Conservation (phyloP, 495 filamentous ascomycete genomes). For the Penicillium parvum region DNA sequence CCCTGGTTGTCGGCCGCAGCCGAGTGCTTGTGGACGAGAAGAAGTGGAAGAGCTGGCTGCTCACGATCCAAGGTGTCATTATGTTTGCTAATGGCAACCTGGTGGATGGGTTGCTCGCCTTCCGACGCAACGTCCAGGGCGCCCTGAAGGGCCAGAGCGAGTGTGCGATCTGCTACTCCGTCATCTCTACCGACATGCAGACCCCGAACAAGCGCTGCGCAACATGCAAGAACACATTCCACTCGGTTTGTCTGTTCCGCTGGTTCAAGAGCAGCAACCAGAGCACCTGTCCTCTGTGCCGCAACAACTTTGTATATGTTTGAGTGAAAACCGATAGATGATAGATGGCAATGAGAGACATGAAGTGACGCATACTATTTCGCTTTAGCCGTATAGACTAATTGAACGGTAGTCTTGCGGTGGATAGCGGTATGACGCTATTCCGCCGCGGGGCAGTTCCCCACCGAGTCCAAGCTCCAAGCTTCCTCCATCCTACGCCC, state of each 20-base stretch:
- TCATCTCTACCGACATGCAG: conserved; percentile 80
- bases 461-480: conserved; percentile 18
- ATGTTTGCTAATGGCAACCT: conserved; percentile 83
- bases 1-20: conserved; percentile 70
- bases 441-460: conserved; percentile 6
- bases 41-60: conserved; percentile 84
- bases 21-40: conserved; percentile 82
- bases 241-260: conserved; percentile 81
- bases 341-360: conserved; percentile 8
- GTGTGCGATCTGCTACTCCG: conserved; percentile 95
- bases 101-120: conserved; percentile 77
- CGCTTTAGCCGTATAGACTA: too few species aligned
- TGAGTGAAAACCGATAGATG: conserved; percentile 22
- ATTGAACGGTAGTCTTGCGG: background rate
- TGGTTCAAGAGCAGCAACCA: conserved; percentile 94
- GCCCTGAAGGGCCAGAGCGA: conserved; percentile 90
- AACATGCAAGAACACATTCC: conserved; percentile 94
- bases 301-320: conserved; percentile 74
- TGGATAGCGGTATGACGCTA: conserved; percentile 1
- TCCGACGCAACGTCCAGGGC: conserved; percentile 76
- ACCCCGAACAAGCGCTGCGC: conserved; percentile 85
- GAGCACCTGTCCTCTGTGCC: conserved; percentile 84
- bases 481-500: conserved; percentile 20
- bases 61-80: conserved; percentile 85
- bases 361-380: background rate